Conservation (phyloP, 306 rosid genomes). For the Astragalus membranaceus region DNA sequence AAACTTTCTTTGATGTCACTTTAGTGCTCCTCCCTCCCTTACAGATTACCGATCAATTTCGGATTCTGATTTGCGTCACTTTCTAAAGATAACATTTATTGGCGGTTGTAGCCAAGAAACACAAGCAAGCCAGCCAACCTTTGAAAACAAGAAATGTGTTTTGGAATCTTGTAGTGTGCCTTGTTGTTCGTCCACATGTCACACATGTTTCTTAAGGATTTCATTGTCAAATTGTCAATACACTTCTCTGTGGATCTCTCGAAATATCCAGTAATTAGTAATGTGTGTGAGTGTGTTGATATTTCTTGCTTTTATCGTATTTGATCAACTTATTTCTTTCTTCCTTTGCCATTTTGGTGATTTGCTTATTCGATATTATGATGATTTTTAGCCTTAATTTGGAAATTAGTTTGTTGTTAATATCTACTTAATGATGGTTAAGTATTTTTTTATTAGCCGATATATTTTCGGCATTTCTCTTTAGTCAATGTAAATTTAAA, state of each 20-base stretch:
- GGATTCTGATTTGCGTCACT: slow-evolving; percentile 13
- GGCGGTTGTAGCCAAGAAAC: slow-evolving; percentile 6
- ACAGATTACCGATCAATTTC: neutral
- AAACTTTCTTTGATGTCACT: neutral
- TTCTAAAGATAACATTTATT: neutral
- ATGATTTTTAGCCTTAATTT: too few species aligned
- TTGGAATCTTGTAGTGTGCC: neutral
- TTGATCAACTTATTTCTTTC: too few species aligned
- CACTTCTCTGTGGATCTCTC: neutral
- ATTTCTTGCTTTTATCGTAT: too few species aligned
- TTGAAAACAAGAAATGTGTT: slow-evolving; percentile 18
- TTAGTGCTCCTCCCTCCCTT: neutral
- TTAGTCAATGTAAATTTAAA: too few species aligned
- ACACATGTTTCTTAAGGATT: neutral
- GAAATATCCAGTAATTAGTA: neutral
- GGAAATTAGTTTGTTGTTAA: too few species aligned
- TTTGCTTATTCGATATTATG: too few species aligned
- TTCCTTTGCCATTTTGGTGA: too few species aligned
- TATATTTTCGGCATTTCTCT: too few species aligned
- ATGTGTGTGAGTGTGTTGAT: too few species aligned
- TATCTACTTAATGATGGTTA: too few species aligned
- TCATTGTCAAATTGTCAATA: neutral
- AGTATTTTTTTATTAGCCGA: too few species aligned
- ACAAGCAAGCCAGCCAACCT: slow-evolving; percentile 11
- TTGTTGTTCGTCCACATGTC: slow-evolving; percentile 29